Evolutionary conservation across 805 yeast species (phyloP), one percentile per base, ranked within the genome.

Genomic region (Saccharomycopsis babjevae): DNA sequence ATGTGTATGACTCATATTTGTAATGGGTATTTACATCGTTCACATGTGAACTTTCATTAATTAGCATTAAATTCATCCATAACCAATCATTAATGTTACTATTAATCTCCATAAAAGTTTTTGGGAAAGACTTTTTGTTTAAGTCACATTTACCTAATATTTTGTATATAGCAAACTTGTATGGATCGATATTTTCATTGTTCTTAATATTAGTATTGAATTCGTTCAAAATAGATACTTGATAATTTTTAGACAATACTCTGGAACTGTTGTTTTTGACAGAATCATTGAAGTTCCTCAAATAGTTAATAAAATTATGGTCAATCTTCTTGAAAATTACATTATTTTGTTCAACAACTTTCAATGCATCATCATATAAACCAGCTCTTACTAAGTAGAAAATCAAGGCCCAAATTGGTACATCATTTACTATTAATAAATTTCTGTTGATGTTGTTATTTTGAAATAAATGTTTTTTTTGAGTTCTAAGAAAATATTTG

Each of bases 81-180:
- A 93, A 72, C 98, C 98, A 93, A 74, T 93, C 98, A 72, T 93
- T 98, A 56, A 92, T 82, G 62, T 96, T 88, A 42, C 84, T 73
- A 46, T 46, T 46, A 46, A 46, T 46, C n/a, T 46, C 52, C 43
- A 87, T 81, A 36, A 93, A 82, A 43, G 81, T 76, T n/a, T 84
- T 71, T 42, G 96, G 83, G 67, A 92, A 74, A 64, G 81, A 75
- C 72, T 84, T 83, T 72, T 85, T 78, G 56, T 87, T 76, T 69
- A 86, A 69, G 74, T 85, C 85, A 72, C 97, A 90, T 71, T 94
- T 86, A n/a, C 98, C 98, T 61, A 93, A 80, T 30, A 94, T 79
- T 73, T 94, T 93, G 75, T 89, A 94, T 5, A 91, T 86, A 0
- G 97, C 94, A 70, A 85, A 87, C 70, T 92, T 85, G 75, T 81